Base-by-base conservation (phyloP, 2,329 filamentous ascomycete species). In the Fusarium solani-melongenae region DNA sequence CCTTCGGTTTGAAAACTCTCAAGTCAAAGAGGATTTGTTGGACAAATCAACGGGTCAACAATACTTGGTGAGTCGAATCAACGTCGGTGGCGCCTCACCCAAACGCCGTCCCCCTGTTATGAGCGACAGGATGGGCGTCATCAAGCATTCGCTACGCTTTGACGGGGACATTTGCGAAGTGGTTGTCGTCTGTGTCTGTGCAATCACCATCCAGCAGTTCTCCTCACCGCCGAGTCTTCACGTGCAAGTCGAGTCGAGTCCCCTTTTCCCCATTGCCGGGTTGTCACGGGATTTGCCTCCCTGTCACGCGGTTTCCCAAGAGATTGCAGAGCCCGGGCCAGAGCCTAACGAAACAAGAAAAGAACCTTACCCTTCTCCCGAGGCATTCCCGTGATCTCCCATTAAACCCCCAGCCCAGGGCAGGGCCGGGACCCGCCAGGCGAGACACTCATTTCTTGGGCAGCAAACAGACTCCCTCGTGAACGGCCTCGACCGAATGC, bases 221-320 rank as follows among this genome's bases (percentile, higher is more conserved):
- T 57, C 55, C 22, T 72, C 67, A 74, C 71, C 71, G 67, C 71
- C 29, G 57, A 74, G 53, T 58, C 39, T 46, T 74, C 34, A 68
- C 57, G 38, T 68, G 59, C 22, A 56, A 36, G 51, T 24, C 20
- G 11, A 34, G 11, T n/a, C 34, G 12, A 34, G 29, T 27, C 34
- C 14, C 53, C n/a, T 51, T 58, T 46, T 20, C 59, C 22, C 38
- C 38, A 51, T 39, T 36, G 36, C 36, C 4, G 29, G 31, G 27
- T 24, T 34, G 55, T 64, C 62, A 67, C 59, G 58, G 46, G 60
- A 69, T 60, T 74, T 69, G 64, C 66, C 62, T 72, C 60, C 58
- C 60, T 46, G 57, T 73, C 64, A 71, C 51, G 67, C 57, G 60
- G 60, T 29, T 36, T 24, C 39, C n/a, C 53, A 17, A 38, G 46